phyloP scores from a whole-genome alignment of 148 eudicot species.

The Diospyros lotus region DNA sequence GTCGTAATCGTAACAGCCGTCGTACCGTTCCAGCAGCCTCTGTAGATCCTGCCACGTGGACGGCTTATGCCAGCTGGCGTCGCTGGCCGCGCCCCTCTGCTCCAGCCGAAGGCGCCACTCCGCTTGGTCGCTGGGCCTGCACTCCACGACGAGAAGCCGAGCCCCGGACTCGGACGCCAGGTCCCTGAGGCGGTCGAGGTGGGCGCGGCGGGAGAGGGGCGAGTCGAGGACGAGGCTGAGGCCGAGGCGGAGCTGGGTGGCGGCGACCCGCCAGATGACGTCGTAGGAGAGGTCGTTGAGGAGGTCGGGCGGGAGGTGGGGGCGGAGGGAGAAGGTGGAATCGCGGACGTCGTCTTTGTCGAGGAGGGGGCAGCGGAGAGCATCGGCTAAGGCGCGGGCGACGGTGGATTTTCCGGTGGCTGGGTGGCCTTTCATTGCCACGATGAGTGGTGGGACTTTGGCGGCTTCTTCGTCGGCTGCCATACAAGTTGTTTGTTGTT shows the following conservation, averaged over 20 bases:
- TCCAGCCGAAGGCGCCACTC: slow-evolving; percentile 49
- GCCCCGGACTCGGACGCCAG: slow-evolving; percentile 33
- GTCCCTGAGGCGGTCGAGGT: slow-evolving; percentile 36
- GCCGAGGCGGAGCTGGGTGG: slow-evolving; percentile 54
- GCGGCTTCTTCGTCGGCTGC: no score
- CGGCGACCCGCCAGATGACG: slow-evolving; percentile 41
- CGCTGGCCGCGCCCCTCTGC: slow-evolving; percentile 21
- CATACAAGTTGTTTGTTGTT: no score
- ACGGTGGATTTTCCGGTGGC: slow-evolving; percentile 74
- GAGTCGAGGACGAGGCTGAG: slow-evolving; percentile 62
- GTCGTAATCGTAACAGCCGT: slow-evolving; percentile 65
- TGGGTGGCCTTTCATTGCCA: slow-evolving; percentile 22
- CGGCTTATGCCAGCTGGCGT: slow-evolving; percentile 67
- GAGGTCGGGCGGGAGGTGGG: slow-evolving; percentile 18
- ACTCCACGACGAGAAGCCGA: slow-evolving; percentile 19
- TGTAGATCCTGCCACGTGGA: slow-evolving; percentile 61
- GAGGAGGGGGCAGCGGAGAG: slow-evolving; percentile 50
- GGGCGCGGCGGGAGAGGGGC: slow-evolving; percentile 56
- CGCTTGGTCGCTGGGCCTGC: slow-evolving; percentile 17
- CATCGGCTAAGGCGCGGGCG: slow-evolving; percentile 52
- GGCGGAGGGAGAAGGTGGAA: slow-evolving; percentile 31
- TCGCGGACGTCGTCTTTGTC: slow-evolving; percentile 78
- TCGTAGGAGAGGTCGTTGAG: slow-evolving; percentile 65
- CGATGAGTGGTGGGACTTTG: not conserved
- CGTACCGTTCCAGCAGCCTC: slow-evolving; percentile 51